Evolutionary conservation across 83 land plant species (phyloP).

Genomic region (Picea abies): DNA sequence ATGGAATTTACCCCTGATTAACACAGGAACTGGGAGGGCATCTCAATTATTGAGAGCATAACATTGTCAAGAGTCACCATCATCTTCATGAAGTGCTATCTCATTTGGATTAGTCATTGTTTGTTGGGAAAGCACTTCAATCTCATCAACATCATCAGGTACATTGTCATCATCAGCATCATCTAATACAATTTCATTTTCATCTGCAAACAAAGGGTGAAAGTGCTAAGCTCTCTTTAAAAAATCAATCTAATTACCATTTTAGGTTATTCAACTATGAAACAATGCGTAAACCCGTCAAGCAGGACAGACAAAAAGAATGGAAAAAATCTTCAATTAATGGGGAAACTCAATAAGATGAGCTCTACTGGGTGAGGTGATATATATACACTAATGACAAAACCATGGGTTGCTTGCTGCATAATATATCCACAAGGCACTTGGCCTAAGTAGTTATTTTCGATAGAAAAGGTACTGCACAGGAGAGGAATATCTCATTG

Average conservation of each 20-base stretch:
- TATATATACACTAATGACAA: not conserved
- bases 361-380: not conserved
- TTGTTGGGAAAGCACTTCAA: not conserved
- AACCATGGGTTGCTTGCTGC: not conserved
- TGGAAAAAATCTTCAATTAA: not conserved
- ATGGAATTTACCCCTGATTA: not conserved
- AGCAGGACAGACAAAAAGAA: not conserved
- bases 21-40: not conserved
- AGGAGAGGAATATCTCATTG: not conserved
- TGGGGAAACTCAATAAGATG: not conserved
- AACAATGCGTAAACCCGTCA: not conserved
- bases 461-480: not conserved
- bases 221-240: not conserved
- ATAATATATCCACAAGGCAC: not conserved
- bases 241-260: not conserved
- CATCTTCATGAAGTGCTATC: constrained; percentile 8
- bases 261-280: not conserved
- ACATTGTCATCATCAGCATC: constrained; percentile 4
- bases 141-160: constrained; percentile 9
- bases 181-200: not conserved
- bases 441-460: not conserved
- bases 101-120: not conserved
- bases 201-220: constrained; percentile 6
- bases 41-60: not conserved
- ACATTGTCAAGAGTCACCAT: not conserved